Evolutionary conservation across 306 rosid genomes (phyloP), one percentile per base, ranked within the genome.

Genomic region (Amphicarpaea edgeworthii): DNA sequence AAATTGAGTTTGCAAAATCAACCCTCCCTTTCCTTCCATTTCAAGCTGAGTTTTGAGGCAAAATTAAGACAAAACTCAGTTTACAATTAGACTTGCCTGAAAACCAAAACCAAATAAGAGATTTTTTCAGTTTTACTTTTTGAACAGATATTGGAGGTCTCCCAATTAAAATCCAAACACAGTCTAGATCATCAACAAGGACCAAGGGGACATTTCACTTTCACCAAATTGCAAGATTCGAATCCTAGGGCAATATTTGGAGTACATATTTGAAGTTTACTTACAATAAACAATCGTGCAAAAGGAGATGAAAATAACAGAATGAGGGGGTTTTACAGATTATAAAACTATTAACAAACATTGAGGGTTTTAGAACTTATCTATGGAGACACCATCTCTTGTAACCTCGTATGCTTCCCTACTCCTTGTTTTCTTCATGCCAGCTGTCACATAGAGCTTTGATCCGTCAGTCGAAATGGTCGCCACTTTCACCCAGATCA

Each of bases 341-440:
- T 59, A 55, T 76, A 62, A 70, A 61, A 40, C 68, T 51, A 70
- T 7, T 45, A 55, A 40, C 50, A 37, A 37, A 66, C 82, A 45
- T 23, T 47, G 45, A 62, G 53, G 42, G 66, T 68, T 73, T 88
- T 72, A 95, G 79, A 95, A 95, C 81, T 90, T 92, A 6, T 88
- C 97, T 66, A 90, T 80, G 26, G 49, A 26, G 41, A 95, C 66
- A 64, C 97, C 97, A 73, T 90, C 93, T 87, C 97, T 89, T 51
- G 83, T 68, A 60, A 82, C 82, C 74, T 92, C 97, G 55, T 95
- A 92, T 14, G 92, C 98, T 38, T 89, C 99, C 74, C 97, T 90
- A 54, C 88, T 87, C 87, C 99, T 90, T 80, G 88, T 72, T 88
- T 88, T 92, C 93, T 80, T 90, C 91, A 95, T 83, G 12, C 99